Percentiles rank a stretch among this genome's conserved stretches.
These are phyloP conservation scores for Licmophora abbreviata DNA, from an alignment of 108 stramenopile genomes.

Conservation along the genomic window DNA sequence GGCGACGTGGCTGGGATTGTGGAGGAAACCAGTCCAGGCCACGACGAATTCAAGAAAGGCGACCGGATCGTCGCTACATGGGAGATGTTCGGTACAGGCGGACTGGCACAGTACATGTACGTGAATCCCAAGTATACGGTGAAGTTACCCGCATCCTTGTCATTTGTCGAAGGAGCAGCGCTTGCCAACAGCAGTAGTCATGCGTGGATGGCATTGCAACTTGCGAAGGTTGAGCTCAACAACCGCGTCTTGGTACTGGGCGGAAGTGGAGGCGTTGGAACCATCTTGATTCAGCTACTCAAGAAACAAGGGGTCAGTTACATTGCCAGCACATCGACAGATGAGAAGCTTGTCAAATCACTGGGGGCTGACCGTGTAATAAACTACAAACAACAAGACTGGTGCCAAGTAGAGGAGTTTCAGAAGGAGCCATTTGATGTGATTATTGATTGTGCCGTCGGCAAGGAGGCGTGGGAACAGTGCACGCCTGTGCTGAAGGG, in stretches of 20 bases:
- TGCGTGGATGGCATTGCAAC: conserved; percentile 1
- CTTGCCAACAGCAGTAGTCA: conserved; percentile 9
- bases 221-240: conserved; percentile 8
- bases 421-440: conserved; percentile 13
- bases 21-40: background rate
- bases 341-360: conserved; percentile 12
- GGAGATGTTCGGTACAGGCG: conserved; percentile 10
- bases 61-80: conserved; percentile 11
- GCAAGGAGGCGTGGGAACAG: conserved; percentile 6
- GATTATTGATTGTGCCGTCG: conserved; percentile 16
- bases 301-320: conserved; percentile 11
- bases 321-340: conserved; percentile 20
- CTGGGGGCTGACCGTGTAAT: conserved; percentile 24
- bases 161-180: conserved; percentile 10
- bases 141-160: conserved; percentile 2
- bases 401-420: conserved; percentile 9
- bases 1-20: conserved; percentile 15
- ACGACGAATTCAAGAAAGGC: conserved; percentile 6
- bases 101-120: conserved; percentile 12
- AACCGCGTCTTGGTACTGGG: conserved; percentile 23
- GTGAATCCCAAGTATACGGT: conserved; percentile 8
- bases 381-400: conserved; percentile 15
- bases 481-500: conserved; percentile 10
- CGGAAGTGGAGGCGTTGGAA: conserved; percentile 27
- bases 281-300: conserved; percentile 13